phyloP scores from a whole-genome alignment of 116 monocot species.

The Phalaenopsis hybrid region DNA sequence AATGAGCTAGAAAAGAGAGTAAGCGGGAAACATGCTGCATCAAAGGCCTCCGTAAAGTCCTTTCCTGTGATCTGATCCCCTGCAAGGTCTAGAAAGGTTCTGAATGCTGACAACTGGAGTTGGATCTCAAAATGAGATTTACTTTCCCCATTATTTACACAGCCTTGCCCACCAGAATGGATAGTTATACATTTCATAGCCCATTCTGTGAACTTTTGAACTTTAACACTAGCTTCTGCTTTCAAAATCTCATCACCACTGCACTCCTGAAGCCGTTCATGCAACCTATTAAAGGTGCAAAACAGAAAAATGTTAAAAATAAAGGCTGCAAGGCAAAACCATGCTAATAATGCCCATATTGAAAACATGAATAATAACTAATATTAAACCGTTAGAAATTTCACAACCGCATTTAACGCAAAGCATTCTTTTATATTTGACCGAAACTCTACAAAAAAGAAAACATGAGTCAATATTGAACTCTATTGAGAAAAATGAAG shows the following conservation, averaged over 20 bases:
- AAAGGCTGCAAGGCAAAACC: not conserved
- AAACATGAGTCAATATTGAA: not conserved
- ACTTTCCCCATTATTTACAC: conserved; percentile 21
- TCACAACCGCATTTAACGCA: not conserved
- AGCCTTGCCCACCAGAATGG: conserved; percentile 29
- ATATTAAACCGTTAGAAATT: not conserved
- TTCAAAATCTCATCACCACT: conserved; percentile 77
- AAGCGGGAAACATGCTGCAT: conserved; percentile 94
- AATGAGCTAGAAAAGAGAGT: conserved; percentile 91
- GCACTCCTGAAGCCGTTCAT: conserved; percentile 82
- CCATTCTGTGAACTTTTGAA: conserved; percentile 93
- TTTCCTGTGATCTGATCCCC: conserved; percentile 67
- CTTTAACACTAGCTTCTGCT: conserved; percentile 81
- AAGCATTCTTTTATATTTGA: not conserved
- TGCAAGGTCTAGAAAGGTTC: conserved; percentile 75
- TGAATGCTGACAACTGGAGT: conserved; percentile 74
- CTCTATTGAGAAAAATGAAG: not conserved
- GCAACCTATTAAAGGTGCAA: conserved; percentile 39
- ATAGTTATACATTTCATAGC: conserved; percentile 79
- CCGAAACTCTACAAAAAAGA: not conserved
- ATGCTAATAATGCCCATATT: not conserved
- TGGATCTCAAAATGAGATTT: conserved; percentile 52
- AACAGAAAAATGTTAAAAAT: conserved; percentile 4
- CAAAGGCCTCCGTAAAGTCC: conserved; percentile 95
- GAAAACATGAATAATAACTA: not conserved